Evolutionary conservation across 2,329 filamentous ascomycete species (phyloP).

Genomic region (Clarireedia paspali): DNA sequence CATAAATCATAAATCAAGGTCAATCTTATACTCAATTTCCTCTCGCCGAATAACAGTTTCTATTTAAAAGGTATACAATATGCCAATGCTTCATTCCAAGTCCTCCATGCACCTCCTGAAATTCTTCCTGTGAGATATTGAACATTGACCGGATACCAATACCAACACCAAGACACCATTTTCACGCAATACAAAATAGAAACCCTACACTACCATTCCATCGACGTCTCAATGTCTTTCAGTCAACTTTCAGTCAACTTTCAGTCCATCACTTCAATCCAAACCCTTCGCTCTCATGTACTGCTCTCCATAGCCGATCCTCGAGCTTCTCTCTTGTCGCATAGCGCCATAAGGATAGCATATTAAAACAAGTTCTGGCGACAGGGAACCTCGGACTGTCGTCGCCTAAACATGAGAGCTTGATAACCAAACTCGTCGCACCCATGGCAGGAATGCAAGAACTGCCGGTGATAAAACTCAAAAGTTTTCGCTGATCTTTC

Average conservation of each 20-base stretch:
- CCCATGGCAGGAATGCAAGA: constrained; percentile 88
- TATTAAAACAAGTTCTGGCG: constrained; percentile 88
- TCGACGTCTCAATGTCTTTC: neutral
- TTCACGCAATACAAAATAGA: constrained; percentile 8
- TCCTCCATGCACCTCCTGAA: neutral
- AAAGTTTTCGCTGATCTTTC: constrained; percentile 64
- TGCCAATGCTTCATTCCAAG: neutral
- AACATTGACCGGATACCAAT: neutral
- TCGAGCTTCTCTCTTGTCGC: constrained; percentile 58
- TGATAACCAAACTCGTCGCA: constrained; percentile 69
- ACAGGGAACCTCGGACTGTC: constrained; percentile 71
- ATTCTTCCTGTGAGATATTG: no score
- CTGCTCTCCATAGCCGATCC: constrained; percentile 71
- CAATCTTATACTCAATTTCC: neutral
- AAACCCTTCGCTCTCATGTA: constrained; percentile 88
- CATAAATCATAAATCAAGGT: constrained; percentile 2
- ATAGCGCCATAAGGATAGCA: constrained; percentile 70
- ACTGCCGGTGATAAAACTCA: constrained; percentile 84
- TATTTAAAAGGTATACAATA: neutral
- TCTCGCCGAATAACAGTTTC: neutral
- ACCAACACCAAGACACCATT: neutral
- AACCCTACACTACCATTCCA: neutral
- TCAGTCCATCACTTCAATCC: constrained; percentile 58
- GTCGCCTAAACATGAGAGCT: constrained; percentile 66
- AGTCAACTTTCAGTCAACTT: neutral